Conservation (phyloP, 176 grass and related monocot species). For the Oryza meridionalis region DNA sequence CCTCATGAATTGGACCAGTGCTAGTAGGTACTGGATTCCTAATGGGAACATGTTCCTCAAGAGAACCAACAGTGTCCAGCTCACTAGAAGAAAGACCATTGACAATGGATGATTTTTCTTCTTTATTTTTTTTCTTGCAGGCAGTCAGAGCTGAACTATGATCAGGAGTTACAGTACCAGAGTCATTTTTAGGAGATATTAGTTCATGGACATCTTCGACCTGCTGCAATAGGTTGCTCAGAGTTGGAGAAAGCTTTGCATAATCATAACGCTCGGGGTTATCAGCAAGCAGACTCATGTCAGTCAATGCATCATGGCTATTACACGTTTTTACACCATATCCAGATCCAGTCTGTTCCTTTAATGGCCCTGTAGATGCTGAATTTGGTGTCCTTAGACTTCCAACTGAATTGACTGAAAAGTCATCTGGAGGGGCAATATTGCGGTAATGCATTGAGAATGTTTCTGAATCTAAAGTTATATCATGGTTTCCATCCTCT, state of each 20-base stretch:
- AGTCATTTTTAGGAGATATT: conserved; percentile 34
- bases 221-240: conserved; percentile 56
- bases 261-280: conserved; percentile 49
- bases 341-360: conserved; percentile 48
- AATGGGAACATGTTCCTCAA: conserved; percentile 17
- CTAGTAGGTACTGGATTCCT: conserved; percentile 15
- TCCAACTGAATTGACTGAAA: conserved; percentile 58
- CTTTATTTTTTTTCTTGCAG: conserved; percentile 30
- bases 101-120: conserved; percentile 25
- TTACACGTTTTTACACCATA: conserved; percentile 39
- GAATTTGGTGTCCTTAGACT: conserved; percentile 57
- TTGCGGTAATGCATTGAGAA: conserved; percentile 82
- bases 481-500: conserved; percentile 72
- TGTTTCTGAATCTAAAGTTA: conserved; percentile 85
- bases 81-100: conserved; percentile 36
- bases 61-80: neutral
- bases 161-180: conserved; percentile 30
- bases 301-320: conserved; percentile 43
- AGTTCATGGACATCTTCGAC: conserved; percentile 42
- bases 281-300: conserved; percentile 62
- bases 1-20: conserved; percentile 22
- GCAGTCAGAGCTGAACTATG: conserved; percentile 8
- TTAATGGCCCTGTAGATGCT: conserved; percentile 21
- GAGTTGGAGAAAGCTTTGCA: conserved; percentile 55
- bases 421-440: conserved; percentile 61